Base-by-base conservation (phyloP, 2,329 filamentous ascomycete species). In the Spiromastix sp. region DNA sequence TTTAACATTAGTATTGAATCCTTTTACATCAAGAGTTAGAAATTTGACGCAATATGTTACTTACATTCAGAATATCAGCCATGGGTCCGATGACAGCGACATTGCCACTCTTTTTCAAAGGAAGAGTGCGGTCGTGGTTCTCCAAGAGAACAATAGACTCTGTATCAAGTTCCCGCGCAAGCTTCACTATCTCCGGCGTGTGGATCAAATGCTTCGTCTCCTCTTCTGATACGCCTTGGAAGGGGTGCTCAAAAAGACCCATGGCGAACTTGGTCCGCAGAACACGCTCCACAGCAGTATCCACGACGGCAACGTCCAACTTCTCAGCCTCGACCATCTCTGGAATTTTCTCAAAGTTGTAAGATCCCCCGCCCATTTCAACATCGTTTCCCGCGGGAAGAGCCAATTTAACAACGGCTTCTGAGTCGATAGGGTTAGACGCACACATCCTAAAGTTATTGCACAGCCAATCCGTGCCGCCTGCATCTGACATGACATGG, bases 291-390 rank as follows among this genome's bases (percentile, higher is more conserved):
- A 85, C 80, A 3, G 81, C 80, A 6, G 63, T 70, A 52, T 85
- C 68, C n/a, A 85, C 72, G 17, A 71, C 49, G 4, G 68, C 59
- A 18, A 74, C 63, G 27, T 74, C 66, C 2, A 85, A 59, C 37
- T 71, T 74, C 1, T 78, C 77, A 1, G 70, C 65, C 36, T 72
- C 58, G 11, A 85, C 66, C 32, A 85, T 66, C 18, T 72, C 63
- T 4, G 79, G 77, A 34, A 85, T 83, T 22, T 67, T 71, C 43
- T 75, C 67, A 49, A 76, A 80, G 51, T 77, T 84, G 62, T 18
- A 85, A 13, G 75, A 79, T 13, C 81, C 81, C 25, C 81, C 80
- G 9, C 81, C 81, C 81, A 85, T 85, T 48, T 85, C 81, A 9
- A 81, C 52, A 29, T 85, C 81, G 32, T 76, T 80, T 3, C 81